A percentile compares a stretch with the other conserved stretches of the same genome.
Evolutionary conservation across 495 filamentous ascomycete species (phyloP).

Genomic region (Aspergillus wentii): DNA sequence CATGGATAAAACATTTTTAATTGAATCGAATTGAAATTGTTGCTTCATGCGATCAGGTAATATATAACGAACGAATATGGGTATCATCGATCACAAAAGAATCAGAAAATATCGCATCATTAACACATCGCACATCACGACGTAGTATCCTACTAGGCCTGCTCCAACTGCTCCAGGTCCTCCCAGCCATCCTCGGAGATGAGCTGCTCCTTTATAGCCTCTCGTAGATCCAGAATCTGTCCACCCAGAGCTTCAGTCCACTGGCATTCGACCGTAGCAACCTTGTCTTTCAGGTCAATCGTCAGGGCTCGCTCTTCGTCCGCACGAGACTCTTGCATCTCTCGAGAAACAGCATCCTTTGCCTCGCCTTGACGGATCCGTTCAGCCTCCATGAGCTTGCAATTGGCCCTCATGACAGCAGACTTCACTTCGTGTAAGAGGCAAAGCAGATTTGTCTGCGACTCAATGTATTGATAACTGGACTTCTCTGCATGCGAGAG

Average conservation of each 20-base stretch:
- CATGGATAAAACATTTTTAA: too few relatives aligned
- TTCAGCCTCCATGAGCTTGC: constrained; percentile 51
- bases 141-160: constrained; percentile 15
- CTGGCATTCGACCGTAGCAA: constrained; percentile 81
- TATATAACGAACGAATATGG: constrained; percentile 20
- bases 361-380: constrained; percentile 52
- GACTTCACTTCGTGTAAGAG: constrained; percentile 89
- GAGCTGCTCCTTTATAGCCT: constrained; percentile 60
- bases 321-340: constrained; percentile 55
- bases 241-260: constrained; percentile 68
- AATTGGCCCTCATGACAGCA: constrained; percentile 59
- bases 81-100: constrained; percentile 13
- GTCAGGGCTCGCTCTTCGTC: constrained; percentile 68
- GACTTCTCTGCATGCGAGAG: constrained; percentile 82
- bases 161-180: constrained; percentile 48
- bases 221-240: constrained; percentile 48
- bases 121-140: constrained; percentile 6
- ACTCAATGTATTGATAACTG: constrained; percentile 94
- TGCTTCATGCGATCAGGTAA: not conserved
- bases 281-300: constrained; percentile 87
- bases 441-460: constrained; percentile 89
- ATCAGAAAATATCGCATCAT: constrained; percentile 7
- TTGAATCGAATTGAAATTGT: not conserved
- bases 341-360: constrained; percentile 40
- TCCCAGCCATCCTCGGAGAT: constrained; percentile 70